Conservation (phyloP, 176 grass and related monocot species). For the Eragrostis curvula region DNA sequence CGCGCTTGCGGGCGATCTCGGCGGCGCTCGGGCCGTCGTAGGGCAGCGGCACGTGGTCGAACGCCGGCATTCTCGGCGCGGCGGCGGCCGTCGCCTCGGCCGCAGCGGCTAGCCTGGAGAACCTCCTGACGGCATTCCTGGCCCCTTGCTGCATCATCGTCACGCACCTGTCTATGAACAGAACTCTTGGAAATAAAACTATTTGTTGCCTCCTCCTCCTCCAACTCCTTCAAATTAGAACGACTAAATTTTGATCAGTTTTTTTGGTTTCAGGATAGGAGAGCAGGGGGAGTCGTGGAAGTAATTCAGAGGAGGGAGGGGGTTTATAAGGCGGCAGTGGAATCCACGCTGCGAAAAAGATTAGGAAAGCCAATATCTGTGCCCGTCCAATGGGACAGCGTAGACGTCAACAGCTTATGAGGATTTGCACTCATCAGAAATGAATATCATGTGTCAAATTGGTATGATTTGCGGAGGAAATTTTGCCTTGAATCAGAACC, state of each 20-base stretch:
- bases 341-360: background rate
- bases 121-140: conserved; percentile 37
- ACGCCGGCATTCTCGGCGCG: conserved; percentile 66
- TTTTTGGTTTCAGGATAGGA: background rate
- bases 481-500: background rate
- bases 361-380: background rate
- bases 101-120: conserved; percentile 45
- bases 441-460: background rate
- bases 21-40: conserved; percentile 72
- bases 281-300: background rate
- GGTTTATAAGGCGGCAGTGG: conserved; percentile 35
- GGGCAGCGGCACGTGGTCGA: conserved; percentile 71
- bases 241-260: background rate
- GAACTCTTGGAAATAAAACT: background rate
- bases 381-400: background rate
- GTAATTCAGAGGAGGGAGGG: background rate
- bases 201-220: background rate
- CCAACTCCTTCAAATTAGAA: conserved; percentile 1
- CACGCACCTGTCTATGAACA: background rate
- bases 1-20: conserved; percentile 77
- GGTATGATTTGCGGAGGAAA: background rate
- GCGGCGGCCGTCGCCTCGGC: conserved; percentile 22
- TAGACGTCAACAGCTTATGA: background rate
- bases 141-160: conserved; percentile 49
- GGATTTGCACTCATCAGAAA: background rate